Percentiles rank a stretch among this genome's conserved stretches.
Conservation (phyloP, 2,329 filamentous ascomycete species). For the Stagonosporopsis rhizophila region DNA sequence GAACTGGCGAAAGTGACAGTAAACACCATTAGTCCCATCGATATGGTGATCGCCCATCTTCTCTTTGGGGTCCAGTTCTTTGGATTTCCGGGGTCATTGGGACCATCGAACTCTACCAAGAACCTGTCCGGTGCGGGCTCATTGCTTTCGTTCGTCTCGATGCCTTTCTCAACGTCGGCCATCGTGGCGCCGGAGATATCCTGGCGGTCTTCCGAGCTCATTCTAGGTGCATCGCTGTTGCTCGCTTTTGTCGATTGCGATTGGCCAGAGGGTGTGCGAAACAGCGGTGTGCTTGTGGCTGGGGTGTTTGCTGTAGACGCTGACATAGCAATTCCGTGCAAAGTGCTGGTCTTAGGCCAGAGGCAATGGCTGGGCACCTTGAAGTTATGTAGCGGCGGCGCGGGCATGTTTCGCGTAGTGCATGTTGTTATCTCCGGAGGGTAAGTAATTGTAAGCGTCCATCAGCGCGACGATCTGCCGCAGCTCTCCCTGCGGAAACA, state of each 20-base stretch:
- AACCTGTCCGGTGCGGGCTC: constrained; percentile 11
- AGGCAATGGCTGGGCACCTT: background rate
- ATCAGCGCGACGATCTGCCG: constrained; percentile 8
- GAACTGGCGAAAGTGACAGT: constrained; percentile 58
- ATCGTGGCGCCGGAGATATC: constrained; percentile 1
- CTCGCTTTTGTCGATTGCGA: constrained; percentile 7
- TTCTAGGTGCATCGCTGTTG: constrained; percentile 1
- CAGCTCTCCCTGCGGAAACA: constrained; percentile 4
- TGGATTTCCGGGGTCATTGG: constrained; percentile 72
- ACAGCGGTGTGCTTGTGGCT: constrained; percentile 3
- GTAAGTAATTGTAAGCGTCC: constrained; percentile 2
- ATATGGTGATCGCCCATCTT: constrained; percentile 71
- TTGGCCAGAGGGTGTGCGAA: constrained; percentile 6
- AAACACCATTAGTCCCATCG: constrained; percentile 59
- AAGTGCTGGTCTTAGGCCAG: background rate
- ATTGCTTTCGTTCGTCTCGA: background rate
- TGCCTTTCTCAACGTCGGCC: constrained; percentile 9
- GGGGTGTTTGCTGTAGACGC: background rate
- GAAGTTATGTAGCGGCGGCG: constrained; percentile 5
- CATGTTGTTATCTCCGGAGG: constrained; percentile 12
- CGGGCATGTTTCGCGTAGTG: constrained; percentile 3
- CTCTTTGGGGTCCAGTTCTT: constrained; percentile 74
- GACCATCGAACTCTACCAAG: constrained; percentile 76
- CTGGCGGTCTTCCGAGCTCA: constrained; percentile 13
- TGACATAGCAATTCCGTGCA: background rate